Evolutionary conservation across 2,329 filamentous ascomycete genomes (phyloP).

Genomic region (Ascochyta rabiei): DNA sequence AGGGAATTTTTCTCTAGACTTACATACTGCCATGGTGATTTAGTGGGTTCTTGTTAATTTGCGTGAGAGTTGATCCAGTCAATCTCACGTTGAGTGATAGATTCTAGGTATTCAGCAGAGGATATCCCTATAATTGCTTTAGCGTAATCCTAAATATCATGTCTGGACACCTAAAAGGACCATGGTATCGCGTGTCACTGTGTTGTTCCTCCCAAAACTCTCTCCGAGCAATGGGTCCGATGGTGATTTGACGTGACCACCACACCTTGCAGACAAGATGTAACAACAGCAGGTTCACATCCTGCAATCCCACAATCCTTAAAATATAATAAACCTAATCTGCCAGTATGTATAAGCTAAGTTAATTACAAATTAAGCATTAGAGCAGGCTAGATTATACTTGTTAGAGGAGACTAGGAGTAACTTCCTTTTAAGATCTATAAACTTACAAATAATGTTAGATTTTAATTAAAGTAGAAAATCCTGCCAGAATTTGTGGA

Average conservation of each 20-base stretch:
- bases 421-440: constrained; percentile 37
- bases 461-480: constrained; percentile 24
- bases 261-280: constrained; percentile 24
- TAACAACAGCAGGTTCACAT: constrained; percentile 39
- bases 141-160: too few relatives aligned
- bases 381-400: constrained; percentile 25
- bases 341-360: constrained; percentile 21
- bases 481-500: constrained; percentile 31
- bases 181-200: constrained; percentile 29
- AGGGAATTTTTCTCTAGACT: constrained; percentile 34
- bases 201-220: constrained; percentile 35
- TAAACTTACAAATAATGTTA: constrained; percentile 35
- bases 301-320: constrained; percentile 29
- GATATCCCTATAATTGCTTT: constrained; percentile 27
- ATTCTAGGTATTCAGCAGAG: constrained; percentile 29
- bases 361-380: constrained; percentile 19
- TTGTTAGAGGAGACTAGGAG: constrained; percentile 37
- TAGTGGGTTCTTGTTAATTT: constrained; percentile 28
- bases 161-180: constrained; percentile 27
- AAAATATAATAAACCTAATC: constrained; percentile 30
- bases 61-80: constrained; percentile 38
- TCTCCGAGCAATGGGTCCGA: constrained; percentile 31
- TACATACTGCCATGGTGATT: constrained; percentile 43
- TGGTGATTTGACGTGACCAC: constrained; percentile 21
- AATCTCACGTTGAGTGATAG: constrained; percentile 44